Base-by-base conservation (phyloP, 192 early-diverging fungal genomes). In the Mycoemilia scoparia region DNA sequence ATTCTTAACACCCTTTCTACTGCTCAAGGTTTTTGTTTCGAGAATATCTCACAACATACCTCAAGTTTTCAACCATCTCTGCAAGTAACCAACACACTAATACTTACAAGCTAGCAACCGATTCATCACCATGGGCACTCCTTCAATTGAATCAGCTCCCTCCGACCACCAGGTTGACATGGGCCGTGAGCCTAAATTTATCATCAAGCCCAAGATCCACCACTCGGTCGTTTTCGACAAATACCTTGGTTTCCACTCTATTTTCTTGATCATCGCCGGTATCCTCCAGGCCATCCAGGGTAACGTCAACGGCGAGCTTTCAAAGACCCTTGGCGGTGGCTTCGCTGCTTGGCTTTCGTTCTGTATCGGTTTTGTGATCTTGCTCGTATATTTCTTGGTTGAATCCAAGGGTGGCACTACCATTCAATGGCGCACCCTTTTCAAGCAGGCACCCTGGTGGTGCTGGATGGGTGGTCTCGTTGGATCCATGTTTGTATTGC, bases 391-490 rank as follows among this genome's bases (percentile, higher is more conserved):
- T 39, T 62, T 62, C 25, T 39, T 62, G 21, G 21, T 62, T 20
- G 59, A 62, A 19, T 56, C 59, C 2, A 52, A 53, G 16, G 59
- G 59, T 13, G 59, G 45, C 15, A 51, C 45, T 23, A 24, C 53
- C 3, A 46, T 62, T 32, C 42, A 48, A 20, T 62, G 59, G 59
- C 43, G 31, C 27, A 62, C 51, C 35, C 16, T 45, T 0, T 3
- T 41, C 29, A 62, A 62, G 49, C 55, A 52, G 4, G 38, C 53
- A 5, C 59, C 59, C 19, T 62, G 59, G 59, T 62, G 59, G 59
- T 38, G 41, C 26, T 62, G 59, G 59, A 29, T 51, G 21, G 59
- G 59, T 21, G 59, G 59, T 9, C 38, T 62, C 27, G 43, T 46
- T 2, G 59, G 59, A 8, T 52, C 59, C 0, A 49, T 49, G 5